Conservation (phyloP, 148 eudicot genomes). For the Cornus florida region DNA sequence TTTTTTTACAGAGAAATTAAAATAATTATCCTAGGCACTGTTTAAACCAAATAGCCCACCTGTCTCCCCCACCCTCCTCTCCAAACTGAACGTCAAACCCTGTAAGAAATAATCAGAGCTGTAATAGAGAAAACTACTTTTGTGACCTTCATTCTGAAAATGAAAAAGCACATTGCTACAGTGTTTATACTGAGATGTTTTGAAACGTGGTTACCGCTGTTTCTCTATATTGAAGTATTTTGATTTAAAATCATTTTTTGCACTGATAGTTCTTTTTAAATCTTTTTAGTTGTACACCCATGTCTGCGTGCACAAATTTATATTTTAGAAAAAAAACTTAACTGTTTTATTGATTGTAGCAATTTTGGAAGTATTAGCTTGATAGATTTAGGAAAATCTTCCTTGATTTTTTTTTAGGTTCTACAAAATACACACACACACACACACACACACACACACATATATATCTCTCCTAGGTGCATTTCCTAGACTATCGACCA, state of each 20-base stretch:
- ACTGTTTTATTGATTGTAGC: background rate
- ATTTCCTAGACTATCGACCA: background rate
- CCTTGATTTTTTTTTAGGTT: too few relatives aligned
- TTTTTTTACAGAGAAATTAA: background rate
- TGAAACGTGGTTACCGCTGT: background rate
- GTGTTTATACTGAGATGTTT: background rate
- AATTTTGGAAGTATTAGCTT: background rate
- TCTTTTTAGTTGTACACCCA: background rate
- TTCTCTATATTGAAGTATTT: background rate
- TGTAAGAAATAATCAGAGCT: too few relatives aligned
- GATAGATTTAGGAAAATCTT: background rate
- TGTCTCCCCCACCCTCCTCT: background rate
- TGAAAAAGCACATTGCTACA: background rate
- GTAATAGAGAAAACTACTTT: too few relatives aligned
- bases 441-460: too few relatives aligned
- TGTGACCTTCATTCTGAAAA: background rate
- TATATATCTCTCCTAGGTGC: too few relatives aligned
- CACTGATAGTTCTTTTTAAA: background rate
- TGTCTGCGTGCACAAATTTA: background rate
- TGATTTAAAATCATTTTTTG: background rate
- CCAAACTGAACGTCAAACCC: background rate
- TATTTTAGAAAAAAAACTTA: background rate
- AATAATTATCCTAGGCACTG: background rate
- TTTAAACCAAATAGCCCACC: background rate
- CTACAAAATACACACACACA: too few relatives aligned